phyloP scores from a whole-genome alignment of 257 asterid genomes.

The Solanum etuberosum region DNA sequence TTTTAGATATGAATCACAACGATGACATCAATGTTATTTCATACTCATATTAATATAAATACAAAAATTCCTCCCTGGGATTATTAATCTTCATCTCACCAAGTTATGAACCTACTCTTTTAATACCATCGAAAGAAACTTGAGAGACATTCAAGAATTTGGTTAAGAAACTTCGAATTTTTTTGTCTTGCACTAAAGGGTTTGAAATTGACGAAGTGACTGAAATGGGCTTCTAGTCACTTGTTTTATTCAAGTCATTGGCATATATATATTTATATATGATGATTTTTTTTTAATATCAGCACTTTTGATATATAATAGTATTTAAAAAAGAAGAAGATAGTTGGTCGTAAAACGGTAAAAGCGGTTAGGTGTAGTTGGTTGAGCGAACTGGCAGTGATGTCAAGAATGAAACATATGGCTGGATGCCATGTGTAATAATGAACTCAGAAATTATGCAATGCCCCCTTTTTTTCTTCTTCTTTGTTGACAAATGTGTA shows the following conservation, averaged over 20 bases:
- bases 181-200: not conserved
- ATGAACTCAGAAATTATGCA: not conserved
- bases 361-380: not conserved
- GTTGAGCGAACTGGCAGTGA: not conserved
- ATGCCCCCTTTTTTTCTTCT: not conserved
- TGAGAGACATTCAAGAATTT: not conserved
- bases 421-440: not conserved
- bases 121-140: not conserved
- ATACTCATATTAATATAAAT: not conserved
- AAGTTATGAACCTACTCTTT: not conserved
- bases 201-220: not conserved
- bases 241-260: not conserved
- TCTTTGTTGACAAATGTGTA: not conserved
- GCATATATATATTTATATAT: not conserved
- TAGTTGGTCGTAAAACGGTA: not conserved
- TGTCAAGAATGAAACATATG: not conserved
- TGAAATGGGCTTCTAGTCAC: not conserved
- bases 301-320: not conserved
- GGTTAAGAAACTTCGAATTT: not conserved
- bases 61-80: not conserved
- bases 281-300: not conserved
- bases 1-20: not conserved
- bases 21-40: not conserved
- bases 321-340: not conserved
- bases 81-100: not conserved